Evolutionary conservation across 2,329 filamentous ascomycete genomes (phyloP), one percentile per base, ranked within the genome.

Genomic region (Camptophora hylomeconis): DNA sequence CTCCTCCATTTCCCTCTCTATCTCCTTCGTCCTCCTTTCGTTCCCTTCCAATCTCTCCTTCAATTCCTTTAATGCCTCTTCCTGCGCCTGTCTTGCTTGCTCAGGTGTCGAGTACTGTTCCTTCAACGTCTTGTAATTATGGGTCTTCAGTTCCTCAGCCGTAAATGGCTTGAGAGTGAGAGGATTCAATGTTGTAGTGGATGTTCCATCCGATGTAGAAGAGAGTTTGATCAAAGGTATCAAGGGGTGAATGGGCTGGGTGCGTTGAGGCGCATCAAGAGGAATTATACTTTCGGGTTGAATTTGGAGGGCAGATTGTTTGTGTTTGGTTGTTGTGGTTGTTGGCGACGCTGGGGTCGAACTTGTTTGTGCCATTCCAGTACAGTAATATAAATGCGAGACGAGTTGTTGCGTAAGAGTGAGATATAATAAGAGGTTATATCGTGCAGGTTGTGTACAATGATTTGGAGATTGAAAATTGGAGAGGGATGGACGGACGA

Each of bases 1-100:
- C 26, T 42, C 41, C 11, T 41, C 38, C 32, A 42, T 41, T 20
- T 44, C 41, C 17, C 36, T 22, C 18, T 42, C 38, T 21, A 42
- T 38, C 28, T 42, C 24, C 14, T 36, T 37, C 5, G 11, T 27
- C 24, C 41, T 36, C n/a, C 36, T 31, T 20, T 40, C 25, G 15
- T 37, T 32, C 21, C 33, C 35, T n/a, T 28, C 28, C 17, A 31
- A 32, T 17, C 12, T 6, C 24, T 38, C 34, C 20, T 30, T 39
- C 30, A 44, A 16, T 32, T 37, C 20, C 20, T 27, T 24, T 4
- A 34, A 38, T 11, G 21, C 20, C 4, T 31, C 28, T 3, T 42
- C 38, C 6, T 27, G 31, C 11, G 29, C 24, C 21, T 20, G 26
- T 14, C 13, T 27, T 17, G 30, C 14, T 16, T 24, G 25, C n/a